Percentiles rank a stretch among this genome's conserved stretches.
Evolutionary conservation across 2,329 filamentous ascomycete genomes (phyloP).

Genomic region (Talaromyces sp.): DNA sequence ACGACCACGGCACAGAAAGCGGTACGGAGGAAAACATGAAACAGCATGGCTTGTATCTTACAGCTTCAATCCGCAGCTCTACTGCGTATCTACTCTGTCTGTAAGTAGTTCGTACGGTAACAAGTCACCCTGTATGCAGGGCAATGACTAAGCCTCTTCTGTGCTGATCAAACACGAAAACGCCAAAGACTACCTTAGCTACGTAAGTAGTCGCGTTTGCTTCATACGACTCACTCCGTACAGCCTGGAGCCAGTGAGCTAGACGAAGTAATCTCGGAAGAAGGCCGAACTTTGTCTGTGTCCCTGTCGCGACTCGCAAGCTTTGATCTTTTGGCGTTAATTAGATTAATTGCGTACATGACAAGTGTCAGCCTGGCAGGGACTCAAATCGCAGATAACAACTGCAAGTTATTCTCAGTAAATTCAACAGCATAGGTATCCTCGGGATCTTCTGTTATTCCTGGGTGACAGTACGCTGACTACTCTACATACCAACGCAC

Average conservation of each 20-base stretch:
- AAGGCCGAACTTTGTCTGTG: neutral
- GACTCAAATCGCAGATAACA: neutral
- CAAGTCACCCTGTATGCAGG: no score
- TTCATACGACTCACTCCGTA: neutral
- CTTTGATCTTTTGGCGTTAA: neutral
- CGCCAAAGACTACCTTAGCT: neutral
- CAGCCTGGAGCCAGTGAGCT: neutral
- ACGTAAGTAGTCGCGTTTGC: neutral
- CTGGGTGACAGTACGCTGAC: neutral
- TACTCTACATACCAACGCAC: neutral
- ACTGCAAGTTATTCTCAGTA: neutral
- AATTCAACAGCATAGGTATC: neutral
- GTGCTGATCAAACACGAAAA: neutral
- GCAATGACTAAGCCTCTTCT: neutral
- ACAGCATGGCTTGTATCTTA: constrained; percentile 9
- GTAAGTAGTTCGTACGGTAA: neutral
- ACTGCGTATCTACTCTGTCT: no score
- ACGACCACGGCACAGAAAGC: neutral
- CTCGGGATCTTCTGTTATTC: neutral
- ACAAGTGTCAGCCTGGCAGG: neutral
- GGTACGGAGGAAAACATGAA: constrained; percentile 5
- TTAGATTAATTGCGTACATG: neutral
- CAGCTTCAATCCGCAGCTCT: neutral
- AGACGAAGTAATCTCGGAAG: neutral
- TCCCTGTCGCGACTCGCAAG: neutral